Evolutionary conservation across 768 basidiomycete genomes (phyloP), one percentile per base, ranked within the genome.

Genomic region (Auriscalpium orientale): DNA sequence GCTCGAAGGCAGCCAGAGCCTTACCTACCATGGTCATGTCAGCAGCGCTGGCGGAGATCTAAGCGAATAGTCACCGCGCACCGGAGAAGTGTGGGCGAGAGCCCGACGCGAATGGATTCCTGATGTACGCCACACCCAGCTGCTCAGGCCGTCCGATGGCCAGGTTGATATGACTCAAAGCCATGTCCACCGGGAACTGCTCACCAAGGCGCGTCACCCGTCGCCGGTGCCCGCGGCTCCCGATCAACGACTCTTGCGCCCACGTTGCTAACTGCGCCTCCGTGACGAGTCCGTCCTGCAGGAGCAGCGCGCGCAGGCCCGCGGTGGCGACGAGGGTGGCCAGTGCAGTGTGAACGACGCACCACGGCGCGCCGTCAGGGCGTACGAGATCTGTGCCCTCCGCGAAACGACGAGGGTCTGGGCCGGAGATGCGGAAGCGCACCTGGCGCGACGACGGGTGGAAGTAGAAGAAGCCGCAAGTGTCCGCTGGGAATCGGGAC

Each of bases 401-500:
- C 3, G 46, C 15, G 46, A 47, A 47, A 4, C n/a, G 12, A 5
- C 16, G 5, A 5, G 46, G 46, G 21, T 47, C 46, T 13, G 3
- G 16, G 46, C 22, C 7, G 16, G 46, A 3, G 16, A 47, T 4
- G 46, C 46, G 16, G 5, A 47, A 28, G 15, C 49, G 28, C 20
- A 40, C 16, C 34, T 37, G 21, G 48, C 21, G n/a, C 11, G 46
- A 28, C n/a, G 4, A 49, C 3, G 46, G 4, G 46, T n/a, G 22
- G 46, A n/a, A 55, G 56, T 38, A 56, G 56, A 52, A 35, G 48
- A 22, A 47, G 56, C 54, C 9, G 15, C 56, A 46, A 37, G 20
- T 28, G 54, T 18, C 28, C 5, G 65, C 61, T 71, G 46, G 70
- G 65, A 57, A 72, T 7, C 28, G 28, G 7, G 28, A 4, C 28